phyloP scores from a whole-genome alignment of 768 basidiomycete species.

The Tricholoma terreum region DNA sequence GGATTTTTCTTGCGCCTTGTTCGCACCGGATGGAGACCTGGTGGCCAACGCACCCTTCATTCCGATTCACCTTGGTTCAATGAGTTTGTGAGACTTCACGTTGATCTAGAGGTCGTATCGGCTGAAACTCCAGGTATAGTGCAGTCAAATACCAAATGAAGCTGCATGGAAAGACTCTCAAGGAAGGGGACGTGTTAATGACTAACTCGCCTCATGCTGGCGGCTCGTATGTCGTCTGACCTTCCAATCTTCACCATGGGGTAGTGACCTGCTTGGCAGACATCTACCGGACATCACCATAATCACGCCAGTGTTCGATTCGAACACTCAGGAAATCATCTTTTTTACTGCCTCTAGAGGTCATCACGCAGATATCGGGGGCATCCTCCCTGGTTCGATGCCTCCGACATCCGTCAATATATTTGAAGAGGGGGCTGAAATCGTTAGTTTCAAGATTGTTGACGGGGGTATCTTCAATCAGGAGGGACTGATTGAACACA shows the following conservation, averaged over 20 bases:
- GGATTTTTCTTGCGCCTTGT: conserved; percentile 93
- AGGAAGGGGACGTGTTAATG: conserved; percentile 92
- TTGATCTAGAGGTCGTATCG: not conserved
- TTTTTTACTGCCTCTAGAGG: conserved; percentile 94
- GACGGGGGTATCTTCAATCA: conserved; percentile 76
- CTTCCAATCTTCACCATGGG: conserved; percentile 2
- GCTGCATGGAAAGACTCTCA: conserved; percentile 62
- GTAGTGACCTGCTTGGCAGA: conserved; percentile 18
- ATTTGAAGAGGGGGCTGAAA: conserved; percentile 92
- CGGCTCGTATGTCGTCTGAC: conserved; percentile 62
- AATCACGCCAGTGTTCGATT: conserved; percentile 87
- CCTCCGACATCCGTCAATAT: conserved; percentile 89
- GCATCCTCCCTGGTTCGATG: conserved; percentile 93
- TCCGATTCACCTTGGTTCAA: conserved; percentile 82
- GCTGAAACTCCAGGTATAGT: conserved; percentile 30
- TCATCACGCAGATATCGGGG: conserved; percentile 93
- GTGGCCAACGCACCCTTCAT: conserved; percentile 95
- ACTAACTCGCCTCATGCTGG: conserved; percentile 89
- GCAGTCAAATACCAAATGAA: conserved; percentile 91
- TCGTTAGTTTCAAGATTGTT: conserved; percentile 91
- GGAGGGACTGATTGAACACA: conserved; percentile 68
- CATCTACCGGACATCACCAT: conserved; percentile 80
- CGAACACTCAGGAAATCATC: conserved; percentile 66
- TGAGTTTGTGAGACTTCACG: conserved; percentile 73
- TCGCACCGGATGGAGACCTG: conserved; percentile 90